Base-by-base conservation (phyloP, 441 rosid species). In the Pelargonium citronellum region DNA sequence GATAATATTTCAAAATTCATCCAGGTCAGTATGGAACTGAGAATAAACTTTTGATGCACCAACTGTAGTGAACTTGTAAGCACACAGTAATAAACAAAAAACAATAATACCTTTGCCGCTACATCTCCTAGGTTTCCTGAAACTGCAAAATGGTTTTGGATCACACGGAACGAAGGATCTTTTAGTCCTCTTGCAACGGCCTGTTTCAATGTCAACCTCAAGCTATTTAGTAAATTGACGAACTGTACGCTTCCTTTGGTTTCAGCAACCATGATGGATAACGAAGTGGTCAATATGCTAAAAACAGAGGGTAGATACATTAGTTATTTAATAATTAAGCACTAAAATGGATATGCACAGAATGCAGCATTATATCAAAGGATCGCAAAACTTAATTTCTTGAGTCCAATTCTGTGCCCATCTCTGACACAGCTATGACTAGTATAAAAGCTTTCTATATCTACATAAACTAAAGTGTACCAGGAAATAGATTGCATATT, bases 141-240 rank as follows among this genome's bases (percentile, higher is more conserved):
- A 58, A 82, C 75, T 39, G 97, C 96, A 82, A 94, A 94, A 81
- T 91, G 99, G 79, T 82, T 87, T 77, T 91, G 96, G 74, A 94
- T 91, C 73, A 94, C 99, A 63, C 94, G 87, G 79, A 85, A 90
- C 34, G 99, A 94, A 69, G 99, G 99, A 78, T 94, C 97, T 85
- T 89, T 91, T 67, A 94, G 81, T 68, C 99, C 99, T 78, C 94
- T 87, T 66, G 95, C 99, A 37, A 94, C 92, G 73, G 99, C 97
- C 99, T 94, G 80, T 49, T 79, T 37, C 71, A 76, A 75, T 62
- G 61, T 34, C 30, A 62, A 70, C 37, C 51, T 62, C 69, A 64
- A 69, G 75, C 6, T 60, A 67, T 57, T 71, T 39, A 67, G 47
- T 53, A 16, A 12, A 74, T 13, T 37, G 11, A 9, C 53, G 1